Evolutionary conservation across 345 rosid species (phyloP), one percentile per base, ranked within the genome.

Genomic region (Microcos paniculata): DNA sequence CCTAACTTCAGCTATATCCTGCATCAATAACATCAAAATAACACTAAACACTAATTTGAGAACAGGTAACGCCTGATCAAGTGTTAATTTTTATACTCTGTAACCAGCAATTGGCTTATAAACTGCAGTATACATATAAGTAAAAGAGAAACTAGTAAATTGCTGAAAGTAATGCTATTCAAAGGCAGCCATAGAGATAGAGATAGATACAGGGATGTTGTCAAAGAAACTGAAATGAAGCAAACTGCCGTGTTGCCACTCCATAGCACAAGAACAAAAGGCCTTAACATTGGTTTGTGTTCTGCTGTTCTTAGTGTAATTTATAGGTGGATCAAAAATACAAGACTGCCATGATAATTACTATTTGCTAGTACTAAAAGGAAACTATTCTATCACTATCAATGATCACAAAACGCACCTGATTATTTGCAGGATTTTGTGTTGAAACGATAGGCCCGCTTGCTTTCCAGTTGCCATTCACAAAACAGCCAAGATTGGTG

Each of bases 371-470:
- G 1, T 21, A 23, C 13, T 45, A 0, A 8, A 67, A 28, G 24
- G 2, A 3, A 1, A 26, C 48, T 24, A 30, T 8, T 9, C 55
- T 18, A 56, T 73, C 24, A 16, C n/a, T n/a, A 58, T 42, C 66
- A n/a, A 42, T 26, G 61, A 74, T 46, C 16, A 31, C 26, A 3
- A 12, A 71, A 79, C n/a, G n/a, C n/a, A 92, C 97, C 96, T 95
- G 94, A 80, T 96, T 96, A 80, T 90, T 85, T 11, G 88, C 94
- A 28, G 99, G 99, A 84, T 93, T 93, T 40, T 80, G 12, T 71
- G 93, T 83, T 62, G 92, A 86, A 76, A 88, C 81, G 8, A 87
- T 76, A 38, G 97, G 89, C 23, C 99, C 98, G 66, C 56, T 77
- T 19, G 87, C 97, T 85, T 85, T 90, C 99, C 96, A 96, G 45